Percentiles rank a stretch among this genome's conserved stretches.
These are phyloP conservation scores for Cymbopogon flexuosus DNA, from an alignment of 202 grass and related monocot genomes.

Conservation along the genomic window DNA sequence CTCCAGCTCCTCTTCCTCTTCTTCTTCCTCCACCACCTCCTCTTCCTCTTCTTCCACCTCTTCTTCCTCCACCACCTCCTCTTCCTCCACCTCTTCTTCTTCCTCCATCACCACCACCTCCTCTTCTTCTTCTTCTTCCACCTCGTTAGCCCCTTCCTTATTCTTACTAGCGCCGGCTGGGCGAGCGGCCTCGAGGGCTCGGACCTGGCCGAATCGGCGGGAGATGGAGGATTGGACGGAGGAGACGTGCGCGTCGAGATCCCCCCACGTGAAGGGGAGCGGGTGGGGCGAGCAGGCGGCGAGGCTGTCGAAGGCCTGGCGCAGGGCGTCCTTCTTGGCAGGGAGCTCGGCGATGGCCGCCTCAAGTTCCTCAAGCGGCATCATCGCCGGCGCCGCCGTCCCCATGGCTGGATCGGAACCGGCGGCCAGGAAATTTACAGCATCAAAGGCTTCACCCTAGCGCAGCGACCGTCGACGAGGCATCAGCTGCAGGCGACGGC, in stretches of 20 bases:
- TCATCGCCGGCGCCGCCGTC: neutral
- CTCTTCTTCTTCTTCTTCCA: neutral
- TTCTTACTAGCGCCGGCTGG: neutral
- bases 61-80: neutral
- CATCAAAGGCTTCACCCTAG: too few species aligned
- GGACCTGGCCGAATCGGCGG: slow-evolving; percentile 21
- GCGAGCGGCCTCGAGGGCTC: slow-evolving; percentile 17
- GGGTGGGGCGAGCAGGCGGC: slow-evolving; percentile 34
- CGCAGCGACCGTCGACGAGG: too few species aligned
- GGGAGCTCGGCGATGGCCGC: slow-evolving; percentile 36
- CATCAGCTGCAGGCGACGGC: too few species aligned
- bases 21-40: too few species aligned
- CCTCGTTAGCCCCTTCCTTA: neutral
- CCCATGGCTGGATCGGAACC: neutral
- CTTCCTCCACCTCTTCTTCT: neutral
- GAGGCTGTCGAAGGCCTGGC: slow-evolving; percentile 35
- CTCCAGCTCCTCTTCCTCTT: too few species aligned
- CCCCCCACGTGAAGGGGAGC: slow-evolving; percentile 39
- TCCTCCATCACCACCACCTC: neutral
- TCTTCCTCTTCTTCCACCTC: neutral
- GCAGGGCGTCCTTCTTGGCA: slow-evolving; percentile 32
- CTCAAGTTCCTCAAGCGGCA: slow-evolving; percentile 24
- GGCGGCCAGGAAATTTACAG: neutral
- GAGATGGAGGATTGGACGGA: slow-evolving; percentile 30
- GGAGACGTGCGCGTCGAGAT: slow-evolving; percentile 39